Evolutionary conservation across 139 green algal genomes (phyloP), one percentile per base, ranked within the genome.

Genomic region (Deuterostichococcus epilithicus): DNA sequence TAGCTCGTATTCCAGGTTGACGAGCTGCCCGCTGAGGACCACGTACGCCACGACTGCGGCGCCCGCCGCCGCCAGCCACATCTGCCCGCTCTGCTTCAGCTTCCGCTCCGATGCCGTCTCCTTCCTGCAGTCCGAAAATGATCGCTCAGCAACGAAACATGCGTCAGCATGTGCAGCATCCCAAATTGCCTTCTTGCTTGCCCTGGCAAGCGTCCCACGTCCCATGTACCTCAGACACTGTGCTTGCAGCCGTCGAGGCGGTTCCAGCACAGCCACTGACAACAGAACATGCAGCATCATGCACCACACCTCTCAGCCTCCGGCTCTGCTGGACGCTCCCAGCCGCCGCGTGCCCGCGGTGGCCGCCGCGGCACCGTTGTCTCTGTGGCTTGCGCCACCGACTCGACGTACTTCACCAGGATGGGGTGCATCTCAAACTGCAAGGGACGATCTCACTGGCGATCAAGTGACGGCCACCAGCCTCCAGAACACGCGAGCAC

Each of bases 21-120:
- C 70, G 73, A 86, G 90, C n/a, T 86, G 80, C 36, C 85, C 85
- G 67, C 83, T 87, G 23, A 90, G 39, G n/a, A 88, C 26, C 35
- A 89, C 70, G 72, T 90, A 91, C 0, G 68, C 79, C 8, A 60
- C 67, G 0, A 87, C 72, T 10, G 79, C 80, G 0, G 80, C 73
- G 18, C 63, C 87, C 65, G 81, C 87, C 3, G 58, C 79, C 30
- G 74, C 79, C 70, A 91, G 75, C 86, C 86, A 91, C 42, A 81
- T 78, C 73, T 81, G 73, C 60, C 81, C 85, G 69, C 82, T 79
- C 18, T 76, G 73, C 36, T 75, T 77, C 74, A 89, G 84, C 74
- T 84, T 52, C 26, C 71, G 58, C 72, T 91, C 86, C 45, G 81
- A 83, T 8, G 77, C 47, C 20, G 69, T 86, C 20, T 79, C 80